Conservation (phyloP, 306 rosid genomes). For the Psophocarpus tetragonolobus region DNA sequence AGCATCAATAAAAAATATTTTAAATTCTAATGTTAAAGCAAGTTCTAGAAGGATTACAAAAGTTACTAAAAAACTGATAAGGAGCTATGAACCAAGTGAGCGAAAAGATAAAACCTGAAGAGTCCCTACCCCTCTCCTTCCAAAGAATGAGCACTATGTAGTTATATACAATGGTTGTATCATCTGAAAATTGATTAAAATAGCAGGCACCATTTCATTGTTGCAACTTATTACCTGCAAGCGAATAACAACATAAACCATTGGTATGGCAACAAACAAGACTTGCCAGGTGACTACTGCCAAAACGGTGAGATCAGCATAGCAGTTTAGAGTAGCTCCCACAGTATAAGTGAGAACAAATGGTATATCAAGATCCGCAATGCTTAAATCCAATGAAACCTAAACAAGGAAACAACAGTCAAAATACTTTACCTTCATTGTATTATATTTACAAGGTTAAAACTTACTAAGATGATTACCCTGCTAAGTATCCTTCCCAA, state of each 20-base stretch:
- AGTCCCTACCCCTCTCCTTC: neutral
- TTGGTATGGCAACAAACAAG: conserved; percentile 43
- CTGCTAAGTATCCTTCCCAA: conserved; percentile 63
- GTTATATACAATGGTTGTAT: neutral
- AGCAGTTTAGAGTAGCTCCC: conserved; percentile 16
- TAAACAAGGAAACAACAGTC: conserved; percentile 6
- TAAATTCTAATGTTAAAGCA: neutral
- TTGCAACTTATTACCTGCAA: conserved; percentile 47
- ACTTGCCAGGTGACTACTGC: conserved; percentile 53
- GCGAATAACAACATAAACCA: conserved; percentile 34
- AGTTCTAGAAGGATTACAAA: neutral
- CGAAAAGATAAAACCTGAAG: neutral
- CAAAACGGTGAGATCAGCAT: conserved; percentile 37
- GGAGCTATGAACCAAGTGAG: neutral
- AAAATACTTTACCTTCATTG: conserved; percentile 20
- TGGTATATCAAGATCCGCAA: conserved; percentile 53
- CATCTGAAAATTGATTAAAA: neutral
- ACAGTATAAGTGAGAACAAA: conserved; percentile 15
- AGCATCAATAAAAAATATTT: neutral
- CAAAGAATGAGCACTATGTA: neutral
- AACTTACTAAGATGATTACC: conserved; percentile 37
- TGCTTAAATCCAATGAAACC: conserved; percentile 57
- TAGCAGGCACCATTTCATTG: neutral
- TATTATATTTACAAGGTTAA: neutral
- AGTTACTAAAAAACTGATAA: neutral